Base-by-base conservation (phyloP, 1,284 basidiomycete species). In the Trichosporon coremiiforme region DNA sequence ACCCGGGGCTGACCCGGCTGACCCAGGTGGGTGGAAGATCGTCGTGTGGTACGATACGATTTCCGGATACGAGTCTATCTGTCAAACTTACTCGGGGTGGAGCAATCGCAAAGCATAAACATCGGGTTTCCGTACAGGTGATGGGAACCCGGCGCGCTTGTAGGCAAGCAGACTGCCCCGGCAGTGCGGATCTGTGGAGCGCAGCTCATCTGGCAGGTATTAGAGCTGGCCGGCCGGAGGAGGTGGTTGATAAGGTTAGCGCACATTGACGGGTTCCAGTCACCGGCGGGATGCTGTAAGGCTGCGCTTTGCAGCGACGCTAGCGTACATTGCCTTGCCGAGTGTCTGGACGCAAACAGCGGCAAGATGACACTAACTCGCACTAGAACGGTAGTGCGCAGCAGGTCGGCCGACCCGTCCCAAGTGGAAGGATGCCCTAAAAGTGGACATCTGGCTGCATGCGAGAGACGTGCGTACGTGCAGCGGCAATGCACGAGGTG, bases 211-310 rank as follows among this genome's bases (percentile, higher is more conserved):
- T 45, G 41, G 5, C 17, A 13, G 13, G 38, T 15, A 25, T 25
- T 25, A 25, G 25, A 25, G 25, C 38, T 8, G 35, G 10, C 35
- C 35, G 35, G 35, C 35, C 10, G 35, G 35, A 36, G 50, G 20
- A 20, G n/a, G 7, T 17, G 22, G 25, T 7, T 53, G 50, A 25
- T 53, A 53, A 53, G 50, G 50, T 53, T 53, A 53, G 50, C 50
- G n/a, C 22, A 53, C 10, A 53, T 53, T 53, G 25, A 53, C 50
- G 50, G 50, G 50, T 53, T 53, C 50, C 50, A 25, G 50, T 53
- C 50, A 10, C 50, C 50, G 22, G 50, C 50, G 50, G 50, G 50
- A 53, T 53, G 50, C 50, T 53, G 50, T 53, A 17, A 53, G 6
- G 7, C 33, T 50, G 50, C 50, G 6, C 20, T 25, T 3, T 35